Conservation (phyloP, 306 rosid genomes). For the Leucaena leucocephala region DNA sequence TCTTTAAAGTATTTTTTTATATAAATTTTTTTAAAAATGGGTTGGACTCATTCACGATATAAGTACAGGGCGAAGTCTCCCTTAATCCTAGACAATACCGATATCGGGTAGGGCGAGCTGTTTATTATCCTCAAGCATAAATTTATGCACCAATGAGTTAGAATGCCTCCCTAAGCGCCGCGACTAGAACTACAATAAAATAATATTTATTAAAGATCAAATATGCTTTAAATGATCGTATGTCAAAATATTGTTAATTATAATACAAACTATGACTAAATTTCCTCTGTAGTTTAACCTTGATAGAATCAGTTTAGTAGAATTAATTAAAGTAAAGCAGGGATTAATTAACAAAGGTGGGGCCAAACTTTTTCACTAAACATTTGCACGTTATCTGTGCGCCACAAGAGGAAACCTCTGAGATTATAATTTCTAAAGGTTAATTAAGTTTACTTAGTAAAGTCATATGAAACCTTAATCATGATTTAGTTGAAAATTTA, state of each 20-base stretch:
- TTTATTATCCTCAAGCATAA: too few relatives aligned
- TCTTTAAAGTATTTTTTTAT: too few relatives aligned
- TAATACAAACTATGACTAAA: neutral
- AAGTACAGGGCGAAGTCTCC: too few relatives aligned
- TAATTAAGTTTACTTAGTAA: neutral
- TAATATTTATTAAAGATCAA: too few relatives aligned
- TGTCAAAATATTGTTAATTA: neutral
- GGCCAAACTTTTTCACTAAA: conserved; percentile 37
- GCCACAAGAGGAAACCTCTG: conserved; percentile 10
- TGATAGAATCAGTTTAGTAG: neutral
- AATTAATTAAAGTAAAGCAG: conserved; percentile 14
- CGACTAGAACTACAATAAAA: too few relatives aligned
- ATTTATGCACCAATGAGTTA: too few relatives aligned
- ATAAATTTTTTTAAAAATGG: too few relatives aligned
- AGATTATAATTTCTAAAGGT: neutral
- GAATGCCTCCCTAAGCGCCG: too few relatives aligned
- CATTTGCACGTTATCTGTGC: conserved; percentile 24
- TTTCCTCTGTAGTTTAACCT: neutral
- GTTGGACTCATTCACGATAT: too few relatives aligned
- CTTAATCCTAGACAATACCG: too few relatives aligned
- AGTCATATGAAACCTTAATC: conserved; percentile 3
- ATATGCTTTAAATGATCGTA: too few relatives aligned
- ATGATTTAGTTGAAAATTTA: conserved; percentile 3
- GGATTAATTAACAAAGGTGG: conserved; percentile 32
- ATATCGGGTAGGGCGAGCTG: too few relatives aligned